These are phyloP conservation scores for Sordariomycetes sp. DNA, from an alignment of 2,329 filamentous ascomycete species.

Conservation along the genomic window DNA sequence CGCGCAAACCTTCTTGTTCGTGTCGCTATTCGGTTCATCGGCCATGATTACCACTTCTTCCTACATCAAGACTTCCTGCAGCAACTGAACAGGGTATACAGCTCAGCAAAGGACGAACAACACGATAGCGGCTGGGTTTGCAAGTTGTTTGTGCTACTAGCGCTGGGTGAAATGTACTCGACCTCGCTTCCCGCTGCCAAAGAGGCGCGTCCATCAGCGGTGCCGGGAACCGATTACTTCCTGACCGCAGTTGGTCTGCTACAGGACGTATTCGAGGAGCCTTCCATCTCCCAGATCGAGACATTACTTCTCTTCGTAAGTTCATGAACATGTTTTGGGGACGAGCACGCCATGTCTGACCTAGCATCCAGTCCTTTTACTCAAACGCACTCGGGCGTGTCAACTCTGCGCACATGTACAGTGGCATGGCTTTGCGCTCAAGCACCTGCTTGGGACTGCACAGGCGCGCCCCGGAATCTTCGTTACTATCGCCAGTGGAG, in stretches of 20 bases:
- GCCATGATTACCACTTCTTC: constrained; percentile 9
- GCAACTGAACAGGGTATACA: constrained; percentile 5
- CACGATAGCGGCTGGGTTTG: constrained; percentile 5
- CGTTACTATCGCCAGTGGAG: constrained; percentile 4
- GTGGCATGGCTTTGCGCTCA: constrained; percentile 7
- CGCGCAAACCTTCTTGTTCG: constrained; percentile 7
- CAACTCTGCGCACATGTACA: constrained; percentile 9
- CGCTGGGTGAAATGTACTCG: constrained; percentile 8
- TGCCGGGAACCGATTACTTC: constrained; percentile 7
- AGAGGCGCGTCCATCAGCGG: neutral
- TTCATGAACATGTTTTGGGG: neutral
- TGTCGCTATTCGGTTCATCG: constrained; percentile 9
- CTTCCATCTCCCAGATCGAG: constrained; percentile 7
- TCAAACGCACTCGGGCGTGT: constrained; percentile 7
- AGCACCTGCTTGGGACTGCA: constrained; percentile 8
- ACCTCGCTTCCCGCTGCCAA: constrained; percentile 4
- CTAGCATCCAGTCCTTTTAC: constrained; percentile 9
- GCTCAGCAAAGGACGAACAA: neutral
- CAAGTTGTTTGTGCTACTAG: constrained; percentile 7
- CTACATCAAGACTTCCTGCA: constrained; percentile 7
- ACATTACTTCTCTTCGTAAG: constrained; percentile 8
- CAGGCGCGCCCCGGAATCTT: constrained; percentile 4
- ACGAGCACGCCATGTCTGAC: too few species aligned
- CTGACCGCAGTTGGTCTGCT: constrained; percentile 6
- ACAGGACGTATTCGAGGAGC: constrained; percentile 8